Evolutionary conservation across 495 filamentous ascomycete species (phyloP).

Genomic region (Hypoxylon intermedium): DNA sequence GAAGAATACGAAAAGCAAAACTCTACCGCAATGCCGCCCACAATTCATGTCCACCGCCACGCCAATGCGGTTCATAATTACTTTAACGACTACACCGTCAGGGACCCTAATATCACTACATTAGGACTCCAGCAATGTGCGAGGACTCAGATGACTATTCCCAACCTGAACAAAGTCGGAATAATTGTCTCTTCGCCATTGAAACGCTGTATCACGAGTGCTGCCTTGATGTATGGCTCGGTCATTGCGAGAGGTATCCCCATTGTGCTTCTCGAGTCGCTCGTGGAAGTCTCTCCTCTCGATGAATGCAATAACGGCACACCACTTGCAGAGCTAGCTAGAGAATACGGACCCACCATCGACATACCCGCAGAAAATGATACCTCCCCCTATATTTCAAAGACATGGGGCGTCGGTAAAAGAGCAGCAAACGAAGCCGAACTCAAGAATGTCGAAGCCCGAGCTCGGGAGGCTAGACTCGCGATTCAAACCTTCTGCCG

Average conservation of each 20-base stretch:
- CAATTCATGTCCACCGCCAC: slow-evolving; percentile 57
- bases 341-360: too few relatives aligned
- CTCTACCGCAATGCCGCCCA: slow-evolving; percentile 44
- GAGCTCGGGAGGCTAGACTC: neutral
- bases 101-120: slow-evolving; percentile 79
- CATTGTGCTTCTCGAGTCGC: too few relatives aligned
- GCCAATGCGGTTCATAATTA: slow-evolving; percentile 77
- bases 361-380: too few relatives aligned
- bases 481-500: neutral
- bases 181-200: slow-evolving; percentile 76
- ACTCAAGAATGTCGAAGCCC: neutral
- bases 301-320: too few relatives aligned
- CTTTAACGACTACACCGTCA: slow-evolving; percentile 66
- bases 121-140: slow-evolving; percentile 77
- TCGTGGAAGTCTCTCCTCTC: too few relatives aligned
- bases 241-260: too few relatives aligned
- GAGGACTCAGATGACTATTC: slow-evolving; percentile 64
- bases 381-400: too few relatives aligned
- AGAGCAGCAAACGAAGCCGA: too few relatives aligned
- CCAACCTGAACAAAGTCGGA: slow-evolving; percentile 54
- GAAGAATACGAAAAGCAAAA: too few relatives aligned
- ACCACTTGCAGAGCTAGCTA: too few relatives aligned
- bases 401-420: too few relatives aligned
- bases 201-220: slow-evolving; percentile 66
- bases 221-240: too few relatives aligned